Base-by-base conservation (phyloP, 331 rosid species). In the Phaseolus coccineus region DNA sequence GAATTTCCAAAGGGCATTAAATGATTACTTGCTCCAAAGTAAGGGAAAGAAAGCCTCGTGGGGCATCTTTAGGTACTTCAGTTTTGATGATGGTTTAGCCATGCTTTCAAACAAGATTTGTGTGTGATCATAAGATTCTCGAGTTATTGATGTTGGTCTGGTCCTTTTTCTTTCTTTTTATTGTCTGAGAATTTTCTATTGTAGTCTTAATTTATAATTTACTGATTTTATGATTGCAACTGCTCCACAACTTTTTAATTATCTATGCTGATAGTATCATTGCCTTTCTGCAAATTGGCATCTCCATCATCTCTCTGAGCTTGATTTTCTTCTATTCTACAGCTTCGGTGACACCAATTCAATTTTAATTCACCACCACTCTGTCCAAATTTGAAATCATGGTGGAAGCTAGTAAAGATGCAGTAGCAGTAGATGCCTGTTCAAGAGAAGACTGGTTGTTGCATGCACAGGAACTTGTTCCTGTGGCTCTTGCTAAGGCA, bases 381-480 rank as follows among this genome's bases (percentile, higher is more conserved):
- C 25, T 44, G 46, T 74, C 75, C 63, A 72, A 33, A 27, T 74
- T 78, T 50, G 44, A 67, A 73, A 86, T 77, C 91, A 95, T 95
- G 97, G 97, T 84, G 73, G 97, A 88, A 85, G 94, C 83, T 48
- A 59, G 75, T 10, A 79, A 59, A 15, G 62, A 79, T 44, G 69
- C 39, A 16, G 88, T 70, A 61, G 69, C 58, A 25, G 82, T 53
- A 0, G 82, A 86, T 30, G 33, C 81, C 6, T 56, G 66, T 68
- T 85, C 98, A 0, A 87, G 85, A 8, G 99, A 93, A 78, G 91
- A 90, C 0, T 93, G 96, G 90, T 76, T 91, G 57, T 48, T 83
- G 24, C 80, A 84, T 15, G 93, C 96, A 19, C 89, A 87, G 44
- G 90, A 88, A 77, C 90, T 96, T 82, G 94, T 96, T 74, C 98